Evolutionary conservation across 1,139 yeast species (phyloP).

Genomic region (Saccharomyces hybrid): DNA sequence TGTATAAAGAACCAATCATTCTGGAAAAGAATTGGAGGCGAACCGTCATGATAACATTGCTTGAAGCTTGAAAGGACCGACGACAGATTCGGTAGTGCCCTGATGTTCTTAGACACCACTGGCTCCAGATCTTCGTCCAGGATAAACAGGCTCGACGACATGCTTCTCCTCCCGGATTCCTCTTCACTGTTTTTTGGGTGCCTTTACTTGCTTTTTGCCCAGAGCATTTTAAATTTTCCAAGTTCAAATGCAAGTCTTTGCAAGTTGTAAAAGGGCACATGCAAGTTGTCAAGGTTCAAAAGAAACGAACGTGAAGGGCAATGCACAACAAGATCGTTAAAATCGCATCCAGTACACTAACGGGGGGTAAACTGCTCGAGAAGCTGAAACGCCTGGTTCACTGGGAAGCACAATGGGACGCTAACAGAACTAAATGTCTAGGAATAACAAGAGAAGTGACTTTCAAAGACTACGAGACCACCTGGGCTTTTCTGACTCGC

Average conservation of each 20-base stretch:
- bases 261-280: neutral
- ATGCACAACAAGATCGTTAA: slow-evolving; percentile 32
- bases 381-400: slow-evolving; percentile 2
- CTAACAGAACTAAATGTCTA: neutral
- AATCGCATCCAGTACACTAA: slow-evolving; percentile 18
- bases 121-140: slow-evolving; percentile 55
- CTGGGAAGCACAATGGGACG: neutral
- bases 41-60: neutral
- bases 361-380: slow-evolving; percentile 8
- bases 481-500: slow-evolving; percentile 60
- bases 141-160: slow-evolving; percentile 41
- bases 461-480: slow-evolving; percentile 47
- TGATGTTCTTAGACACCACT: slow-evolving; percentile 52
- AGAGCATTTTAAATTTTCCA: neutral
- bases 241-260: neutral
- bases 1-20: slow-evolving; percentile 49
- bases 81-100: slow-evolving; percentile 18
- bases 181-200: neutral
- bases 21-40: slow-evolving; percentile 1
- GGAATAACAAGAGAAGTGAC: slow-evolving; percentile 33
- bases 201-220: neutral
- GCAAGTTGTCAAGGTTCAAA: neutral
- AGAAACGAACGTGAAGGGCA: neutral
- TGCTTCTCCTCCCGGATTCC: slow-evolving; percentile 5
- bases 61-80: neutral